These are phyloP conservation scores for Scytalidium sp. DNA, from an alignment of 2,329 filamentous ascomycete species.

Conservation along the genomic window DNA sequence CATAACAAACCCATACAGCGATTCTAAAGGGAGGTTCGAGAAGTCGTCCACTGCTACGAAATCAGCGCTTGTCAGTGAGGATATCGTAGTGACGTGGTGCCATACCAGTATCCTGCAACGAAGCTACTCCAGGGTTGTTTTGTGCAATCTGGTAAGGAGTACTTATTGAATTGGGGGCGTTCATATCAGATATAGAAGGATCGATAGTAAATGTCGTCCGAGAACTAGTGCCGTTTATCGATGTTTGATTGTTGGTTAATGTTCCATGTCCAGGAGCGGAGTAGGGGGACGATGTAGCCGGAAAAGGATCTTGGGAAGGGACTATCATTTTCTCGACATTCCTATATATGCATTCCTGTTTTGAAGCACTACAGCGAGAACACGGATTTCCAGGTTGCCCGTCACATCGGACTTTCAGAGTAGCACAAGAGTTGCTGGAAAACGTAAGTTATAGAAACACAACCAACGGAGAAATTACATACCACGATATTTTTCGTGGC, in stretches of 20 bases:
- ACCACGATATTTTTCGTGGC: slow-evolving; percentile 14
- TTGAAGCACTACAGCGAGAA: slow-evolving; percentile 7
- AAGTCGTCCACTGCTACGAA: slow-evolving; percentile 7
- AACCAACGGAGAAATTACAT: neutral
- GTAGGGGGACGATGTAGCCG: neutral
- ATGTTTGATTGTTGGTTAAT: neutral
- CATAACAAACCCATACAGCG: slow-evolving; percentile 12
- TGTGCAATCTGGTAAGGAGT: neutral
- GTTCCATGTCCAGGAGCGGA: neutral
- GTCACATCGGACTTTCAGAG: slow-evolving; percentile 11
- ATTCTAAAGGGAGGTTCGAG: slow-evolving; percentile 7
- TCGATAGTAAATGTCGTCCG: neutral
- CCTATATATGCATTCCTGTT: slow-evolving; percentile 7
- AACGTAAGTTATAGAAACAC: slow-evolving; percentile 3
- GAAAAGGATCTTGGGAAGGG: neutral
- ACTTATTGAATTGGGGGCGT: neutral
- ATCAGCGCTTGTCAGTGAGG: slow-evolving; percentile 1
- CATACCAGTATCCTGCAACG: slow-evolving; percentile 2
- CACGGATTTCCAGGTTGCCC: slow-evolving; percentile 7
- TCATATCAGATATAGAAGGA: neutral
- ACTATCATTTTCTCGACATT: slow-evolving; percentile 1
- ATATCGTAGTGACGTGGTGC: neutral
- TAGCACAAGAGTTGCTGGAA: slow-evolving; percentile 9
- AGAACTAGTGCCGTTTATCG: neutral
- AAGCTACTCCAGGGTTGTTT: neutral